phyloP scores from a whole-genome alignment of 768 basidiomycete species.

The Rhodotorula paludigena region DNA sequence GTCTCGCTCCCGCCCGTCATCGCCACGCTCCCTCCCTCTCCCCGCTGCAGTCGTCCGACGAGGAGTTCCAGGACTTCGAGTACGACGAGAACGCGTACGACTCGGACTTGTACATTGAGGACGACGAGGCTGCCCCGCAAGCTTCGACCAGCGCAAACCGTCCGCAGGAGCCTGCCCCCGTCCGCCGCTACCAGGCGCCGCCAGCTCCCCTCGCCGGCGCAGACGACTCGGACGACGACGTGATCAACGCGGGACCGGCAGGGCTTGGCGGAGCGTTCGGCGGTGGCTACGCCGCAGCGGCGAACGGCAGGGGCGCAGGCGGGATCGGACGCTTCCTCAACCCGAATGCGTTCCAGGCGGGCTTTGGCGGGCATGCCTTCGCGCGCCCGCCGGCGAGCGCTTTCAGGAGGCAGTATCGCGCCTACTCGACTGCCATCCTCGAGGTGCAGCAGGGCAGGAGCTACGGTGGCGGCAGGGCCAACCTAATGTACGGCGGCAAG shows the following conservation, averaged over 20 bases:
- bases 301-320: neutral
- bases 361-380: conserved; percentile 39
- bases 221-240: conserved; percentile 26
- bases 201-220: conserved; percentile 10
- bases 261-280: neutral
- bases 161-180: conserved; percentile 15
- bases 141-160: neutral
- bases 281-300: conserved; percentile 9
- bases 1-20: neutral
- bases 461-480: conserved; percentile 60
- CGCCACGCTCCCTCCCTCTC: neutral
- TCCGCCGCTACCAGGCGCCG: conserved; percentile 25
- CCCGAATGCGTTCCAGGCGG: conserved; percentile 37
- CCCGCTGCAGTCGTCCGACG: conserved; percentile 15
- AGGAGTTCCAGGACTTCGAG: conserved; percentile 34
- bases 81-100: conserved; percentile 32
- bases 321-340: conserved; percentile 29
- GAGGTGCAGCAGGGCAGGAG: conserved; percentile 43
- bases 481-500: conserved; percentile 95
- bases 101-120: conserved; percentile 34
- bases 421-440: conserved; percentile 41
- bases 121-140: conserved; percentile 6
- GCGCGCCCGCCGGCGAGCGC: conserved; percentile 56
- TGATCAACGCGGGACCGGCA: no score
- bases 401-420: conserved; percentile 89